Evolutionary conservation across 73 alveolate species (phyloP).

Genomic region (Paramecium octaurelia): DNA sequence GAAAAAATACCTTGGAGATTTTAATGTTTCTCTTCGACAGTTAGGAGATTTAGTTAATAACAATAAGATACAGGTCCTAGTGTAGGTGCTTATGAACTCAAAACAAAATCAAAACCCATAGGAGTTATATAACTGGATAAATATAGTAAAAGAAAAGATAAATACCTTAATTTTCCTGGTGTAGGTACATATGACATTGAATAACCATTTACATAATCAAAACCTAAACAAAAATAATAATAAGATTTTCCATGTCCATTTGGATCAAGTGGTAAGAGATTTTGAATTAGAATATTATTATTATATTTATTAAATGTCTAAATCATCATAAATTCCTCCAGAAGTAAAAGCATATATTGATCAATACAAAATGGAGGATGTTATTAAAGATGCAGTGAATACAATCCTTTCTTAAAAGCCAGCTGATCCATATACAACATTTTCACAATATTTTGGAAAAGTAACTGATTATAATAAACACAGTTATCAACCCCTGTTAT

Average conservation of each 20-base stretch:
- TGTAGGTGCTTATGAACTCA: slow-evolving; percentile 19
- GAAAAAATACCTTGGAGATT: slow-evolving; percentile 2
- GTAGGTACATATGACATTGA: slow-evolving; percentile 18
- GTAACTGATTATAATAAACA: not conserved
- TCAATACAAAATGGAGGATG: slow-evolving; percentile 1
- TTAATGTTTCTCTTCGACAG: slow-evolving; percentile 26
- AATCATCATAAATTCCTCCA: not conserved
- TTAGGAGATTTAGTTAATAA: not conserved
- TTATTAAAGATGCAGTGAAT: slow-evolving; percentile 4
- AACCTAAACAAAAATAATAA: not conserved
- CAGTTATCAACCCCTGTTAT: slow-evolving; percentile 39
- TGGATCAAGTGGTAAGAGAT: slow-evolving; percentile 32
- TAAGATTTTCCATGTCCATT: slow-evolving; percentile 15
- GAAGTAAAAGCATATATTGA: slow-evolving; percentile 19
- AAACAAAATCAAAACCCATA: not conserved
- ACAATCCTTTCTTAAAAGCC: not conserved
- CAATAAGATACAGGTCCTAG: not conserved
- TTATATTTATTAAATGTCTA: not conserved
- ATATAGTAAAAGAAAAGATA: not conserved
- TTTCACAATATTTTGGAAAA: slow-evolving; percentile 44
- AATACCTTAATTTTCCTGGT: not conserved
- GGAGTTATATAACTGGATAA: not conserved
- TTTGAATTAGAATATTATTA: not conserved
- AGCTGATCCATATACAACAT: slow-evolving; percentile 20
- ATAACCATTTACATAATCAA: not conserved